A percentile compares a stretch with the other conserved stretches of the same genome.
phyloP scores from a whole-genome alignment of 2,329 filamentous ascomycete genomes.

The Sordariomycetes sp. region DNA sequence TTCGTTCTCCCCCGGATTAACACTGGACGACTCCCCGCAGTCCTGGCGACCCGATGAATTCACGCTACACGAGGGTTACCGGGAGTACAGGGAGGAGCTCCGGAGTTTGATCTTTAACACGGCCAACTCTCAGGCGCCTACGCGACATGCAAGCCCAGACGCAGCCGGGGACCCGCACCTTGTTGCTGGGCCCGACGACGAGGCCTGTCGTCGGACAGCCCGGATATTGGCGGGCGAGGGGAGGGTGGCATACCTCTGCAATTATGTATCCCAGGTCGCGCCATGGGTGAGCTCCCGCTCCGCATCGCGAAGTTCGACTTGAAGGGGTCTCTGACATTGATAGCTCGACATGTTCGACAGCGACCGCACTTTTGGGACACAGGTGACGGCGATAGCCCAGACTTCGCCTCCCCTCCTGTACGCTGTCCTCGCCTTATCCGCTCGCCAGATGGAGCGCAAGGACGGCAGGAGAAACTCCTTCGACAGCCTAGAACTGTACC shows the following conservation, averaged over 20 bases:
- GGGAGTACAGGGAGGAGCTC: slow-evolving; percentile 30
- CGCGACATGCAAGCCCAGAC: slow-evolving; percentile 21
- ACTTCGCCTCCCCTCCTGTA: slow-evolving; percentile 31
- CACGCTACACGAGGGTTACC: slow-evolving; percentile 24
- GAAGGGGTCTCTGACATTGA: slow-evolving; percentile 14
- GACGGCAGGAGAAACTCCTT: slow-evolving; percentile 27
- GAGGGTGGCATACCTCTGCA: slow-evolving; percentile 26
- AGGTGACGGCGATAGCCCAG: slow-evolving; percentile 34
- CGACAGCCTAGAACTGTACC: slow-evolving; percentile 40
- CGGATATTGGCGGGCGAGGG: slow-evolving; percentile 16
- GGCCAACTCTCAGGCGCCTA: slow-evolving; percentile 26
- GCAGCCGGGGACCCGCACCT: slow-evolving; percentile 5
- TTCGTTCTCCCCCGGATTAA: background rate
- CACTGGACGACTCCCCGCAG: slow-evolving; percentile 2
- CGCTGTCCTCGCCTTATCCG: slow-evolving; percentile 38
- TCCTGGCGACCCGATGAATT: slow-evolving; percentile 19
- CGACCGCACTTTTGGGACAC: slow-evolving; percentile 34
- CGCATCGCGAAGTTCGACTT: background rate
- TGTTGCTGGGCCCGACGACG: slow-evolving; percentile 5
- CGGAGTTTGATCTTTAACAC: slow-evolving; percentile 30
- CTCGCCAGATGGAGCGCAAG: slow-evolving; percentile 38
- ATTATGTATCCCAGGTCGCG: slow-evolving; percentile 39
- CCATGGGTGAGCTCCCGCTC: slow-evolving; percentile 19
- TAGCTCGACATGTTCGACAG: slow-evolving; percentile 44
- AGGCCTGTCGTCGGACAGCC: slow-evolving; percentile 10